Evolutionary conservation across 1,284 basidiomycete species (phyloP).

Genomic region (Apiotrichum montevideense): DNA sequence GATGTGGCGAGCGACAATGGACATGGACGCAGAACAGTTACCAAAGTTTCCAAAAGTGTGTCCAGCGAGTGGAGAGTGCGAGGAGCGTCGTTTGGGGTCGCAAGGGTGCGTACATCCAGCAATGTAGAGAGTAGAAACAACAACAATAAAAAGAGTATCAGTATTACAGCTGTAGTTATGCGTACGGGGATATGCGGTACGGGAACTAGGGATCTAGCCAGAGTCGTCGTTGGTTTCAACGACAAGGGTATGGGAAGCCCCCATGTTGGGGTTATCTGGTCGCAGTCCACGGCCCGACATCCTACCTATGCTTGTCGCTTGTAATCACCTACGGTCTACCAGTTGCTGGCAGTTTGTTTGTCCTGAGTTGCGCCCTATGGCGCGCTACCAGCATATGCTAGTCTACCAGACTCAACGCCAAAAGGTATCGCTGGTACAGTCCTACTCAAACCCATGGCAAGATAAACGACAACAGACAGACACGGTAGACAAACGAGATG

Average conservation of each 20-base stretch:
- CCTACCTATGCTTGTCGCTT: not conserved
- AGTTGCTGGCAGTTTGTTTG: too few relatives aligned
- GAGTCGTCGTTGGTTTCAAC: not conserved
- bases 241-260: too few relatives aligned
- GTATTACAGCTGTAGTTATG: slow-evolving; percentile 5
- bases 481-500: not conserved
- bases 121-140: slow-evolving; percentile 4
- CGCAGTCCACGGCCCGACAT: too few relatives aligned
- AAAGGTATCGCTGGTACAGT: too few relatives aligned
- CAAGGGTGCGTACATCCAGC: slow-evolving; percentile 6
- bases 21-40: too few relatives aligned
- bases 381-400: too few relatives aligned
- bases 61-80: not conserved
- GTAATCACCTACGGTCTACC: not conserved
- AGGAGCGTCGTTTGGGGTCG: not conserved
- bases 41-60: too few relatives aligned
- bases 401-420: not conserved
- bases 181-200: not conserved
- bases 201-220: not conserved
- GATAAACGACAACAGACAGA: not conserved
- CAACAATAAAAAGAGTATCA: slow-evolving; percentile 1
- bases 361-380: too few relatives aligned
- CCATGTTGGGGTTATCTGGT: too few relatives aligned
- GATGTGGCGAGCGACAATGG: too few relatives aligned
- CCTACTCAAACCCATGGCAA: not conserved